A percentile compares a stretch with the other conserved stretches of the same genome.
phyloP scores from a whole-genome alignment of 2,329 filamentous ascomycete species.

The Teratosphaeria gauchensis region DNA sequence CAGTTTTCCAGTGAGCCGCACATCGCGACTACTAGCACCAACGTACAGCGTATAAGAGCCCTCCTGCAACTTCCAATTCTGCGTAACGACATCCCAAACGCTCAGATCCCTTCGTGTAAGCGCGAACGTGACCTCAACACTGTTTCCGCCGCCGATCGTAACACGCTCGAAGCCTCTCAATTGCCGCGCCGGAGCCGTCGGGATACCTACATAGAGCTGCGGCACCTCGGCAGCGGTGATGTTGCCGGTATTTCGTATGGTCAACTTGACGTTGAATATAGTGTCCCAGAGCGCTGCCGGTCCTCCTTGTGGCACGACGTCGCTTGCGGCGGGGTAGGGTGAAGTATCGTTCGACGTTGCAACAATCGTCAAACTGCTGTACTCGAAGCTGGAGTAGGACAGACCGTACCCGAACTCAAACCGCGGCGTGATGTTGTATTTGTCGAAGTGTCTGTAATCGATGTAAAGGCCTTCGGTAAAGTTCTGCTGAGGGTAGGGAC shows the following conservation, averaged over 20 bases:
- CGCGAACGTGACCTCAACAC: slow-evolving; percentile 43
- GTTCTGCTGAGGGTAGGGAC: slow-evolving; percentile 47
- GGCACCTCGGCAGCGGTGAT: slow-evolving; percentile 57
- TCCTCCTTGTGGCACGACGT: neutral
- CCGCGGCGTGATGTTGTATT: slow-evolving; percentile 50
- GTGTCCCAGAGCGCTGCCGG: slow-evolving; percentile 27
- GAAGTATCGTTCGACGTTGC: slow-evolving; percentile 34
- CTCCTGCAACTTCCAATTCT: slow-evolving; percentile 39
- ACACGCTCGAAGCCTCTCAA: slow-evolving; percentile 62
- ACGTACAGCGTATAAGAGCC: slow-evolving; percentile 56
- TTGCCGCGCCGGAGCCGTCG: slow-evolving; percentile 52
- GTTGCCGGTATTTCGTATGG: slow-evolving; percentile 50
- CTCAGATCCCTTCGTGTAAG: slow-evolving; percentile 43
- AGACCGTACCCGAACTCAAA: slow-evolving; percentile 60
- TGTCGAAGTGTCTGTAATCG: slow-evolving; percentile 54
- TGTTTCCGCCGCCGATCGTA: slow-evolving; percentile 49
- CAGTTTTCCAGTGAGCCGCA: slow-evolving; percentile 38
- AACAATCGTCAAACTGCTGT: slow-evolving; percentile 45
- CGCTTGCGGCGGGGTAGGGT: neutral
- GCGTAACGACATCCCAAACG: slow-evolving; percentile 51
- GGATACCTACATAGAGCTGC: slow-evolving; percentile 57
- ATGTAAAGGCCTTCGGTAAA: slow-evolving; percentile 48
- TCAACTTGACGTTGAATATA: slow-evolving; percentile 49
- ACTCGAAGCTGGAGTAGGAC: slow-evolving; percentile 56
- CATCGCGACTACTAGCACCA: slow-evolving; percentile 48